Conservation (phyloP, 345 rosid genomes). For the Eucalyptus grandis region DNA sequence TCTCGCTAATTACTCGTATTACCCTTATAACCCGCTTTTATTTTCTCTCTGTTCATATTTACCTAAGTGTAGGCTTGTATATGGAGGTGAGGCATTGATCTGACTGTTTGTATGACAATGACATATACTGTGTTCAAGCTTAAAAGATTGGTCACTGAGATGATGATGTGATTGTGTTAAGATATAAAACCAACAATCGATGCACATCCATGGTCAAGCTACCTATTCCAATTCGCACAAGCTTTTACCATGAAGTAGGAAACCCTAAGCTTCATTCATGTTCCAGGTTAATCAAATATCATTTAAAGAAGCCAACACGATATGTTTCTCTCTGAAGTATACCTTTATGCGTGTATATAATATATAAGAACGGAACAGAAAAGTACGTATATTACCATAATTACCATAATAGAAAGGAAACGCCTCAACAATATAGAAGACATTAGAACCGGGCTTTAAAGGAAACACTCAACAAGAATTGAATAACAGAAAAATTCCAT, state of each 20-base stretch:
- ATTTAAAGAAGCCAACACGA: background rate
- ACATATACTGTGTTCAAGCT: too few species aligned
- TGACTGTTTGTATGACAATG: background rate
- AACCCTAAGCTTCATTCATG: background rate
- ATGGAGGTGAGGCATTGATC: background rate
- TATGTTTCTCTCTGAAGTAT: too few species aligned
- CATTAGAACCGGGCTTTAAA: too few species aligned
- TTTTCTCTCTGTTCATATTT: background rate
- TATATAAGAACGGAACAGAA: fast-evolving
- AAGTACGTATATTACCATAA: too few species aligned
- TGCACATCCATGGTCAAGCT: too few species aligned
- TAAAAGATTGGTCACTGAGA: too few species aligned
- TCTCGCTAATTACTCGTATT: too few species aligned
- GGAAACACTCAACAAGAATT: fast-evolving
- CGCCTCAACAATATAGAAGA: background rate
- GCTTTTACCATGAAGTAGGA: too few species aligned
- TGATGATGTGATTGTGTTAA: too few species aligned
- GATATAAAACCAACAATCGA: too few species aligned
- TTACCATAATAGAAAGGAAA: background rate
- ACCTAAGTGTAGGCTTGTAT: background rate
- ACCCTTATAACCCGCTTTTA: too few species aligned
- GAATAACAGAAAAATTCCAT: background rate
- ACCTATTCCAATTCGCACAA: too few species aligned
- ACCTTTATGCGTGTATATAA: background rate
- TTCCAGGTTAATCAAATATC: background rate